Base-by-base conservation (phyloP, 169 alveolate species). In the Eimeria brunetti region DNA sequence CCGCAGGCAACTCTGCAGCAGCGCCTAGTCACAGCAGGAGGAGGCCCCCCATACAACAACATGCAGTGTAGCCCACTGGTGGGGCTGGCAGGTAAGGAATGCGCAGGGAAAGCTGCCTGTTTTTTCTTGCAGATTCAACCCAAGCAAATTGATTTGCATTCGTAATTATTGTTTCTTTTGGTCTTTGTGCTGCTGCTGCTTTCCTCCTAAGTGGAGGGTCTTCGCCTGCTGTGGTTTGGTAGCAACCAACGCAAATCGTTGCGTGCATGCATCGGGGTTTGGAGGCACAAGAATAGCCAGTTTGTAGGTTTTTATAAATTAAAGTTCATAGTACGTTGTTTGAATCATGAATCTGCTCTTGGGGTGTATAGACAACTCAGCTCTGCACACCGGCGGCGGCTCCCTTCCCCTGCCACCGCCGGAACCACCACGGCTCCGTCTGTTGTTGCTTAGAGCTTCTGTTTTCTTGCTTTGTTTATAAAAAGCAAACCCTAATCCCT, bases 251-350 rank as follows among this genome's bases (percentile, higher is more conserved):
- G 78, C 78, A 49, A 30, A 69, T 69, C 78, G 78, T 69, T 49
- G 78, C 49, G 49, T 69, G 78, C 78, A n/a, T 69, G 78, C 78
- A 69, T 69, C 78, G 78, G 78, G 78, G 78, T 69, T 69, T 69
- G 49, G 78, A 69, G 78, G 33, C 78, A 69, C 24, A 69, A 69
- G 49, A 69, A 33, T 44, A 2, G 3, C 78, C 27, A 49, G 78
- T 69, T 2, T 9, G 78, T 33, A n/a, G n/a, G n/a, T n/a, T n/a
- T 69, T 5, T 30, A 33, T 49, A 22, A 69, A 69, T 14, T 20
- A 44, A n/a, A 20, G 33, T 33, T 14, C n/a, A 1, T 33, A 33
- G 49, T 69, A 49, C 78, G 12, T 33, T 12, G 12, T 69, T 69
- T 69, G 27, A 69, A 33, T 14, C 0, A 3, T 69, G 49, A 8